Percentiles rank a stretch among this genome's conserved stretches.
Evolutionary conservation across 805 yeast genomes (phyloP).

Genomic region (Candida mattraensis): DNA sequence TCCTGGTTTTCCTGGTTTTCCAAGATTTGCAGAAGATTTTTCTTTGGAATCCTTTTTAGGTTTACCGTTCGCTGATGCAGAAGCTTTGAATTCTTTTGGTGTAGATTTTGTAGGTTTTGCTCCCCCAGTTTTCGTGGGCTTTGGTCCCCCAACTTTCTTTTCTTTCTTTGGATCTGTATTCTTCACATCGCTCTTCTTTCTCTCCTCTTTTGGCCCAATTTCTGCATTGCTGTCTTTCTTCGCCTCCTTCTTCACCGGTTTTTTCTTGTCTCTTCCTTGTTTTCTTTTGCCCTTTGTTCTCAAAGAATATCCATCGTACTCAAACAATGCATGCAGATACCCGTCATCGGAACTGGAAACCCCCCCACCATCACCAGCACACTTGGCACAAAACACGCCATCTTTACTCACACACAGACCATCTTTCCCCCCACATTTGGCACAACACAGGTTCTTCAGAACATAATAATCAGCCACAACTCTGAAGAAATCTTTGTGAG

Average conservation of each 20-base stretch:
- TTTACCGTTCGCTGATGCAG: not conserved
- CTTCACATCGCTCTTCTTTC: too few species aligned
- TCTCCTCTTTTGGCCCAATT: not conserved
- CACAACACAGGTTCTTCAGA: slow-evolving; percentile 2
- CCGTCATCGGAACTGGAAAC: slow-evolving; percentile 2
- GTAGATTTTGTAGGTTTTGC: not conserved
- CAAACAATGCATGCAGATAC: not conserved
- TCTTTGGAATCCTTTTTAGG: not conserved
- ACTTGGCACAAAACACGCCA: slow-evolving; percentile 2
- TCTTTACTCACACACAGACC: not conserved
- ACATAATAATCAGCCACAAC: slow-evolving; percentile 6
- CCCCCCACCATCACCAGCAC: slow-evolving; percentile 1
- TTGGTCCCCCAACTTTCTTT: too few species aligned
- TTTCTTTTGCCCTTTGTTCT: too few species aligned
- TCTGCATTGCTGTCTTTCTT: not conserved
- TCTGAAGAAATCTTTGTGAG: slow-evolving; percentile 9
- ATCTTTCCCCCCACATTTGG: slow-evolving; percentile 1
- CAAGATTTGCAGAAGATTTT: not conserved
- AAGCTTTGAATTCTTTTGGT: not conserved
- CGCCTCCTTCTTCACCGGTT: too few species aligned
- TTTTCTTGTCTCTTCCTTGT: too few species aligned
- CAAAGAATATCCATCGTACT: not conserved
- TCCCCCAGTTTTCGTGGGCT: not conserved
- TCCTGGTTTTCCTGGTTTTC: not conserved
- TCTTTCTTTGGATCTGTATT: too few species aligned